phyloP scores from a whole-genome alignment of 805 yeast species.

The Lipomyces yamanashiensis region DNA sequence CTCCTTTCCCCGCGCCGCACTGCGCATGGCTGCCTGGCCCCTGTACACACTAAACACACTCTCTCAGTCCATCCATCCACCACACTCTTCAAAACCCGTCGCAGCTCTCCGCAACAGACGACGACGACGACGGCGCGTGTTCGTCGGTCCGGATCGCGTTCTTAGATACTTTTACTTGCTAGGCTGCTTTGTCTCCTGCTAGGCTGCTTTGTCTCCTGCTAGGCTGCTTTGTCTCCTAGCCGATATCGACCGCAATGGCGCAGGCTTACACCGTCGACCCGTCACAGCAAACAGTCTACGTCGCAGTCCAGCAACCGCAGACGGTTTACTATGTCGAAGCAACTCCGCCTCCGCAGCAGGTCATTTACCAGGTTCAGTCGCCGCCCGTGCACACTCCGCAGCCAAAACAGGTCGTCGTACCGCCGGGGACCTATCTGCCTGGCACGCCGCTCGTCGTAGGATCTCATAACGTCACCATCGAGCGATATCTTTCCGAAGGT shows the following conservation, averaged over 20 bases:
- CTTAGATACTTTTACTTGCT: background rate
- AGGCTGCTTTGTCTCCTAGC: background rate
- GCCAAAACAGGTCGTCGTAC: slow-evolving; percentile 16
- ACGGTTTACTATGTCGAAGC: slow-evolving; percentile 14
- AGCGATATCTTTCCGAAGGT: slow-evolving; percentile 79
- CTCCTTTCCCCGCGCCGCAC: too few relatives aligned
- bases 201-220: background rate
- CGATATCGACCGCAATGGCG: background rate
- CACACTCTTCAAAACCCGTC: background rate
- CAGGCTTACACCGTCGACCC: slow-evolving; percentile 14
- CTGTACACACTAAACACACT: background rate
- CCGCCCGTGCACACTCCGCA: slow-evolving; percentile 10
- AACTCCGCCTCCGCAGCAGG: slow-evolving; percentile 13
- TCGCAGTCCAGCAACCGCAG: slow-evolving; percentile 19
- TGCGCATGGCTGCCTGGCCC: too few relatives aligned
- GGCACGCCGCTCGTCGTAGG: slow-evolving; percentile 86
- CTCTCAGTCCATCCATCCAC: background rate
- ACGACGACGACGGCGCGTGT: slow-evolving; percentile 12
- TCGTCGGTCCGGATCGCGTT: slow-evolving; percentile 2
- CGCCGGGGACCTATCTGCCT: slow-evolving; percentile 58
- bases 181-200: background rate
- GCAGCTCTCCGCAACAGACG: background rate
- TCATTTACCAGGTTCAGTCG: slow-evolving; percentile 12
- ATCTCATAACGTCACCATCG: slow-evolving; percentile 70
- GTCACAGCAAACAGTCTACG: slow-evolving; percentile 17